Percentiles rank a stretch among this genome's conserved stretches.
phyloP scores from a whole-genome alignment of 805 yeast species.

The Myxozyma sirexii region DNA sequence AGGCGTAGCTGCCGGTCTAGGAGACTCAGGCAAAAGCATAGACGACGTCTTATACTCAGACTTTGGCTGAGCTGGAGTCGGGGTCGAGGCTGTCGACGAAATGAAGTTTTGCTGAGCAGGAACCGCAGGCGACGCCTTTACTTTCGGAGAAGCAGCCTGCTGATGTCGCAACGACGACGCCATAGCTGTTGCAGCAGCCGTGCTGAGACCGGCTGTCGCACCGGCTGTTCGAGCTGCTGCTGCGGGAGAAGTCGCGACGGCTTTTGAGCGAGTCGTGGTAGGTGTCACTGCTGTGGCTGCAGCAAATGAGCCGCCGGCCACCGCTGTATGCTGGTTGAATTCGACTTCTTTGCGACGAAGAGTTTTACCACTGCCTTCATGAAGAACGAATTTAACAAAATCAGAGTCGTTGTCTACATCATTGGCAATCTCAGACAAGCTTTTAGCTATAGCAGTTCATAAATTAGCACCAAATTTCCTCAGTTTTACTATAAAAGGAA shows the following conservation, averaged over 20 bases:
- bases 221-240: neutral
- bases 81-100: neutral
- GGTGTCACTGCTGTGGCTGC: neutral
- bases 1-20: neutral
- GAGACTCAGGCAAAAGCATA: neutral
- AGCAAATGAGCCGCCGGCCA: neutral
- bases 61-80: neutral
- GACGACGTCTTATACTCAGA: slow-evolving; percentile 1
- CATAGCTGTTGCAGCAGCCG: neutral
- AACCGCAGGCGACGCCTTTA: neutral
- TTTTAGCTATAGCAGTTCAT: slow-evolving; percentile 48
- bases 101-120: slow-evolving; percentile 7
- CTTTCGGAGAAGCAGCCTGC: neutral
- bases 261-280: neutral
- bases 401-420: slow-evolving; percentile 83
- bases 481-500: neutral
- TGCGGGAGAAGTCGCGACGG: neutral
- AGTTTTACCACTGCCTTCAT: slow-evolving; percentile 36
- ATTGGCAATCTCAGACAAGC: slow-evolving; percentile 77
- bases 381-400: slow-evolving; percentile 67
- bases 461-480: too few species aligned
- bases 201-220: neutral
- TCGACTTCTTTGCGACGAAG: slow-evolving; percentile 43
- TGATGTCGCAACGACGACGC: neutral
- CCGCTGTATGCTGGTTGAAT: slow-evolving; percentile 40